Conservation (phyloP, 169 alveolate genomes). For the Toxoplasma gondii region DNA sequence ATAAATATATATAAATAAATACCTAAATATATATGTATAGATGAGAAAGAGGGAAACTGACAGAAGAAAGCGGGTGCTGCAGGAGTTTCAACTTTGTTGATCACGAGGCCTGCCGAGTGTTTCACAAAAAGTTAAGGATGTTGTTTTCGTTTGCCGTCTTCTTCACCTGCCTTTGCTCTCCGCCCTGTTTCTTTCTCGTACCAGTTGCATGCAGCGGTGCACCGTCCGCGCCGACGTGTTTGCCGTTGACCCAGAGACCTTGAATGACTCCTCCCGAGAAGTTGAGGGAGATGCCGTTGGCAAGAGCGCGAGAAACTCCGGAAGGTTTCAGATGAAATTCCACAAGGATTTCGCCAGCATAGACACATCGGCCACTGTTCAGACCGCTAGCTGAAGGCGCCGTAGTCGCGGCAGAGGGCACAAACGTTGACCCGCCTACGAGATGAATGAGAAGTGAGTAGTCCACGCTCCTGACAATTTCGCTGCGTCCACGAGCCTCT, state of each 20-base stretch:
- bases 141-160: too few relatives aligned
- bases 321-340: not conserved
- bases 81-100: too few relatives aligned
- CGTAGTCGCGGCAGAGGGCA: not conserved
- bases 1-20: too few relatives aligned
- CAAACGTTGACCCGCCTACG: not conserved
- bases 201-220: not conserved
- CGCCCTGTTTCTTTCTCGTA: not conserved
- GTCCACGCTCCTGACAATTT: not conserved
- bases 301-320: not conserved
- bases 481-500: not conserved
- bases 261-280: slow-evolving; percentile 49
- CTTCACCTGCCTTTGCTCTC: not conserved
- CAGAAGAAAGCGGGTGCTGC: too few relatives aligned
- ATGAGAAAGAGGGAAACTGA: too few relatives aligned
- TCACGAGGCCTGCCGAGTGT: too few relatives aligned
- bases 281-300: slow-evolving; percentile 26
- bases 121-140: too few relatives aligned
- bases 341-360: not conserved
- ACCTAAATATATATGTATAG: too few relatives aligned
- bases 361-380: not conserved
- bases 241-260: slow-evolving; percentile 39
- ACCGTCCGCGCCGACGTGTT: slow-evolving; percentile 37
- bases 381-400: not conserved
- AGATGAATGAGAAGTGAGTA: not conserved